Evolutionary conservation across 305 asterid genomes (phyloP), one percentile per base, ranked within the genome.

Genomic region (Galium porrigens): DNA sequence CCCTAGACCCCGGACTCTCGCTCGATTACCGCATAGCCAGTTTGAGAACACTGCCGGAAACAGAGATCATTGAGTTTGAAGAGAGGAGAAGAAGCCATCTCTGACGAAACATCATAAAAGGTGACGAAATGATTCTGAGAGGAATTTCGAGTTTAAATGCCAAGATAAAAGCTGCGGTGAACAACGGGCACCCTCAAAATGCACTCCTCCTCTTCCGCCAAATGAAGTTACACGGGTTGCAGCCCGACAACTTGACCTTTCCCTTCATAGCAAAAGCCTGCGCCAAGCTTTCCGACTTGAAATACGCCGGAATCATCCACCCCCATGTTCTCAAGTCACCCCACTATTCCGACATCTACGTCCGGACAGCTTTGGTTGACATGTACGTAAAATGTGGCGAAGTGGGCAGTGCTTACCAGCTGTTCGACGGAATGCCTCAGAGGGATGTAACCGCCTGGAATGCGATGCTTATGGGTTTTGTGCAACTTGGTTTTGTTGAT

Each of bases 391-490:
- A 77, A 51, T 74, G 72, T 34, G 64, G 39, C 2, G 51, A 70
- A n/a, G 39, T 73, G 8, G 66, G 14, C 4, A 37, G 61, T 52
- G 78, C 78, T 4, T 18, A 49, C 14, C 18, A 56, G 2, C 25
- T 77, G 72, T 77, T 76, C 63, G 77, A 76, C 8, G 44, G 37
- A 66, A 76, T 76, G 80, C 61, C 63, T n/a, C 59, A 61, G 25
- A 76, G 72, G 15, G 80, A 76, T 48, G 32, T 72, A 22, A 71
- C 69, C 66, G 67, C 77, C 37, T 76, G 90, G 94, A 87, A 87
- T 71, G 78, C 85, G 6, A 57, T 87, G 61, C 25, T 83, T 42
- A 33, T 75, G 69, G 90, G 95, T 8, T 83, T 76, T 62, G 75
- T 83, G 52, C 84, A 76, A 51, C 51, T 61, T 70, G 90, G 87